Percentiles rank a stretch among this genome's conserved stretches.
Evolutionary conservation across 164 flowering plant species (phyloP).

Genomic region (Vitis amurensis): DNA sequence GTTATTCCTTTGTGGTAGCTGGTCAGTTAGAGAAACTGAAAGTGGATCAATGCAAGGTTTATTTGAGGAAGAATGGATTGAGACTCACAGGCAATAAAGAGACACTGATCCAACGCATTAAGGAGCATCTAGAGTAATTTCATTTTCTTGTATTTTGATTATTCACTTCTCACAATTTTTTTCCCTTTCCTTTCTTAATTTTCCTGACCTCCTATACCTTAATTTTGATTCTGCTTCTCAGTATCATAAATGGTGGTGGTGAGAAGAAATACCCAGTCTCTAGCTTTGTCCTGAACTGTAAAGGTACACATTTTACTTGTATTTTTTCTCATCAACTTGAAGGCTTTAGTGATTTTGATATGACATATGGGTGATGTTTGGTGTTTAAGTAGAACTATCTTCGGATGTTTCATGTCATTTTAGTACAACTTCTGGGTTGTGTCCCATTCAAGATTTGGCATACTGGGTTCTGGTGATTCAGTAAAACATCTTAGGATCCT

Average conservation of each 20-base stretch:
- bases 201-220: not conserved
- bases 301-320: conserved; percentile 40
- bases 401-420: too few relatives aligned
- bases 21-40: conserved; percentile 69
- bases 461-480: too few relatives aligned
- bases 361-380: too few relatives aligned
- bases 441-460: too few relatives aligned
- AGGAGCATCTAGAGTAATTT: conserved; percentile 63
- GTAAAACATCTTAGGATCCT: too few relatives aligned
- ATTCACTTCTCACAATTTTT: not conserved
- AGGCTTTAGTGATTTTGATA: too few relatives aligned
- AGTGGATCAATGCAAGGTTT: conserved; percentile 78
- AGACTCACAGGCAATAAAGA: conserved; percentile 74
- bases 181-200: not conserved
- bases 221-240: conserved; percentile 16
- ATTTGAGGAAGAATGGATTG: conserved; percentile 70
- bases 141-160: not conserved
- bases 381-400: too few relatives aligned
- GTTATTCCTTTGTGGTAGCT: conserved; percentile 31
- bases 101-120: conserved; percentile 62
- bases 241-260: conserved; percentile 69
- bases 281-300: conserved; percentile 80
- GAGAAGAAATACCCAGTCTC: conserved; percentile 70
- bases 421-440: too few relatives aligned
- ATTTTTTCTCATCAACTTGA: not conserved